Conservation (phyloP, 192 early-diverging fungal genomes). For the Chytriomyces hyalinus region DNA sequence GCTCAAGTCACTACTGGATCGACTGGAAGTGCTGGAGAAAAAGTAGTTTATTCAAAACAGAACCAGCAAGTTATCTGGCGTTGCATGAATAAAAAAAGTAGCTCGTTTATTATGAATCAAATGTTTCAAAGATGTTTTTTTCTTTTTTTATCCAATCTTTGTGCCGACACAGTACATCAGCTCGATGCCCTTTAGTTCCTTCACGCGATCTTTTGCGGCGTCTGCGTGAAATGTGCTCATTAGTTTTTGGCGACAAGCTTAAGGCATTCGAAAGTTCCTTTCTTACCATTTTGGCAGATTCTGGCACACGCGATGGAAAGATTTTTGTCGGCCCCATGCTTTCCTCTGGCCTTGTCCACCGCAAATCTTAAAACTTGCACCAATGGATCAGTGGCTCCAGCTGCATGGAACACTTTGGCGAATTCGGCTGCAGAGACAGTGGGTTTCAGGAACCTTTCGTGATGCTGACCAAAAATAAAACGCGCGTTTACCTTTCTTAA, state of each 20-base stretch:
- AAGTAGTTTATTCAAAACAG: background rate
- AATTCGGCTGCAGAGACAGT: conserved; percentile 4
- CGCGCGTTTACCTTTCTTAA: conserved; percentile 5
- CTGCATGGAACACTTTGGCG: background rate
- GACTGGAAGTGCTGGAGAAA: conserved; percentile 44
- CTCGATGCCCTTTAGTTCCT: conserved; percentile 22
- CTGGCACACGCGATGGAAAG: conserved; percentile 25
- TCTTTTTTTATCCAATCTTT: background rate
- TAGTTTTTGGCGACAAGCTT: background rate
- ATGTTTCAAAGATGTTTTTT: background rate
- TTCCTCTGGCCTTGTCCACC: background rate
- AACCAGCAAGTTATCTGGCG: background rate
- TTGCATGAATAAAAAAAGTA: background rate
- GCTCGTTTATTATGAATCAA: background rate
- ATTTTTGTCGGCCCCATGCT: conserved; percentile 15
- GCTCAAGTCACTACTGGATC: conserved; percentile 37
- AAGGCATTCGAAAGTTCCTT: background rate
- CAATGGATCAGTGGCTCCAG: background rate
- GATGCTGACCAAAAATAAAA: background rate
- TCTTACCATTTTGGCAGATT: conserved; percentile 16
- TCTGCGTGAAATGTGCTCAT: background rate
- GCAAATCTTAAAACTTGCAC: conserved; percentile 6
- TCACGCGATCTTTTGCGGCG: background rate
- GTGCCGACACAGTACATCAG: background rate
- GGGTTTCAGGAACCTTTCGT: background rate